Evolutionary conservation across 805 yeast genomes (phyloP).

Genomic region (Teunomyces funiuensis): DNA sequence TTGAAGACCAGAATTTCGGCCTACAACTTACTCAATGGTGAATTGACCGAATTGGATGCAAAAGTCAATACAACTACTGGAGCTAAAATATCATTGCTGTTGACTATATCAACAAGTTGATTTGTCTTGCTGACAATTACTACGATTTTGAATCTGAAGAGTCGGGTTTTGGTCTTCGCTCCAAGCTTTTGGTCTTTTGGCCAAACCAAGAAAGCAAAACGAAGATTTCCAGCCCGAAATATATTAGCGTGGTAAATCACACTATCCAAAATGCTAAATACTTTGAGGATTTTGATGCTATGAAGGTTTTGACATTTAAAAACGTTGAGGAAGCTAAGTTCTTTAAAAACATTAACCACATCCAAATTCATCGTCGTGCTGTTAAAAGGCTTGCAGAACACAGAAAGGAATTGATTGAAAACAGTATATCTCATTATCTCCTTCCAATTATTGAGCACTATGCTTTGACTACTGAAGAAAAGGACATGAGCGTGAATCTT

Average conservation of each 20-base stretch:
- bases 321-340: conserved; percentile 81
- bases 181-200: conserved; percentile 54
- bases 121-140: conserved; percentile 67
- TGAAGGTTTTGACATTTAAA: conserved; percentile 57
- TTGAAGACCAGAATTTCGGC: conserved; percentile 58
- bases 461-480: conserved; percentile 58
- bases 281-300: conserved; percentile 55
- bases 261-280: conserved; percentile 49
- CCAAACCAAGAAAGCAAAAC: conserved; percentile 48
- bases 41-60: conserved; percentile 47
- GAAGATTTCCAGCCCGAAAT: conserved; percentile 74
- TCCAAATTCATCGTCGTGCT: conserved; percentile 86
- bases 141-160: conserved; percentile 30
- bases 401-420: conserved; percentile 47
- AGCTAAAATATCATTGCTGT: conserved; percentile 59
- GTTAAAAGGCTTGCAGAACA: conserved; percentile 59
- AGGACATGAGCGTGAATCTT: conserved; percentile 57
- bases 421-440: conserved; percentile 72
- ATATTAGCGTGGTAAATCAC: conserved; percentile 63
- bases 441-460: conserved; percentile 85
- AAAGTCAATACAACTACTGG: conserved; percentile 50
- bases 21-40: conserved; percentile 60
- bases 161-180: conserved; percentile 25
- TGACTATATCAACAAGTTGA: conserved; percentile 50
- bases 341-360: conserved; percentile 73